These are phyloP conservation scores for Trichomonas vaginalis DNA, from an alignment of 208 protist genomes.

Conservation along the genomic window DNA sequence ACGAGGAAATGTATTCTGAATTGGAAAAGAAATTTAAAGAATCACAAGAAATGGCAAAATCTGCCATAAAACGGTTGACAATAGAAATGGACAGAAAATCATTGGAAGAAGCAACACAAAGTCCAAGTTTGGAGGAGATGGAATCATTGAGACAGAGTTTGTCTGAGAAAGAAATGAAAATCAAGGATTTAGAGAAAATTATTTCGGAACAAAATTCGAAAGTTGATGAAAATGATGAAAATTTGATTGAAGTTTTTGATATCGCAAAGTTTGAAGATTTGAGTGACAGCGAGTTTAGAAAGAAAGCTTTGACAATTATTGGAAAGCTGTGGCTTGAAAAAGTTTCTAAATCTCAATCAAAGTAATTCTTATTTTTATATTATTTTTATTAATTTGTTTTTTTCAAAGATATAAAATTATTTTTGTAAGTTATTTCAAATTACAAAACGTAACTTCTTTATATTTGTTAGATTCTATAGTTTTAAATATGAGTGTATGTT, in stretches of 20 bases:
- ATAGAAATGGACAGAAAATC: neutral
- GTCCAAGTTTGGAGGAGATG: neutral
- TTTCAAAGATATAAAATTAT: neutral
- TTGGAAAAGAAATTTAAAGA: neutral
- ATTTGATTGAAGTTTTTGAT: neutral
- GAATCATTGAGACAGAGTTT: neutral
- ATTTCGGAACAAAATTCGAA: neutral
- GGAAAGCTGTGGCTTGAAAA: neutral
- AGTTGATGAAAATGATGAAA: neutral
- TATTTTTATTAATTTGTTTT: too few relatives aligned
- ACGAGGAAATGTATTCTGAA: neutral
- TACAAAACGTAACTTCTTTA: too few relatives aligned
- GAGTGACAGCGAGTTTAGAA: neutral
- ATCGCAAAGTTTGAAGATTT: neutral
- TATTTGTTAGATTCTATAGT: too few relatives aligned
- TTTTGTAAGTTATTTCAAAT: neutral
- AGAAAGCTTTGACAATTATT: neutral
- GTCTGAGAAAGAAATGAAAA: neutral
- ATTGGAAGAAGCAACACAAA: neutral
- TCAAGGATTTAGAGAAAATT: neutral
- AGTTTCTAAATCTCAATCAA: neutral
- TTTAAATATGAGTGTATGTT: too few relatives aligned
- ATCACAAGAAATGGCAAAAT: neutral
- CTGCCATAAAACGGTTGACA: neutral
- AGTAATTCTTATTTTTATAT: neutral